These are phyloP conservation scores for Ehretia macrophylla DNA, from an alignment of 257 asterid species.

Conservation along the genomic window DNA sequence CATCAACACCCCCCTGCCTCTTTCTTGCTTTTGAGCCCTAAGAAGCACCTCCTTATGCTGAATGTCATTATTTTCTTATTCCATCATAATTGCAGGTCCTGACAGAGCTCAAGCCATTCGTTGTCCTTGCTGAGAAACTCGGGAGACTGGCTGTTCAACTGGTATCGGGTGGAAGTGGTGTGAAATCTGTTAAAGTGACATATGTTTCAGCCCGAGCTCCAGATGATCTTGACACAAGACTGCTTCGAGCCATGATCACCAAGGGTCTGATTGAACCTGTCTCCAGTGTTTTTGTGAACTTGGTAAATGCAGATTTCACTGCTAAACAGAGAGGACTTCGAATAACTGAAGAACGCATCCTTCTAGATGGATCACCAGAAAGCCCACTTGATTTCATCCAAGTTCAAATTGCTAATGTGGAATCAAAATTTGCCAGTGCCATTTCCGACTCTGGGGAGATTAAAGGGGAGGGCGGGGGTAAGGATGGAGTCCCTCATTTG, in stretches of 20 bases:
- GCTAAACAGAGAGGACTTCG: slow-evolving; percentile 89
- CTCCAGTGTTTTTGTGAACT: slow-evolving; percentile 66
- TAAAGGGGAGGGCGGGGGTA: slow-evolving; percentile 76
- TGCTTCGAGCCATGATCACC: slow-evolving; percentile 93
- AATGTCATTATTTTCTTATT: not conserved
- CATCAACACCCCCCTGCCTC: not conserved
- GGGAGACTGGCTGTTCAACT: slow-evolving; percentile 95
- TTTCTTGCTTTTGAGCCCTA: not conserved
- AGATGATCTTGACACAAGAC: slow-evolving; percentile 81
- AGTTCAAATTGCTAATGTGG: slow-evolving; percentile 80
- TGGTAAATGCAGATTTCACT: slow-evolving; percentile 89
- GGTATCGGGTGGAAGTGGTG: slow-evolving; percentile 87
- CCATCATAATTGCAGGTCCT: slow-evolving; percentile 51
- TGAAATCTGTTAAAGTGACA: slow-evolving; percentile 64
- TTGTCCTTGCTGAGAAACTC: slow-evolving; percentile 83
- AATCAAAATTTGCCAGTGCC: slow-evolving; percentile 82
- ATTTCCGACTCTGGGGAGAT: slow-evolving; percentile 80
- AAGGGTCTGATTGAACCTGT: slow-evolving; percentile 94
- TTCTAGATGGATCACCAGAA: slow-evolving; percentile 83
- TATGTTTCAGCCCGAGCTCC: slow-evolving; percentile 90
- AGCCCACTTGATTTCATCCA: slow-evolving; percentile 72
- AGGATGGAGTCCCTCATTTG: slow-evolving; percentile 87
- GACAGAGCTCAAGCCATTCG: slow-evolving; percentile 78
- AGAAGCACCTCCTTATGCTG: not conserved
- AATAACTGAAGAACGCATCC: slow-evolving; percentile 62